Evolutionary conservation across 495 filamentous ascomycete species (phyloP).

Genomic region (Trichoderma gamsii): DNA sequence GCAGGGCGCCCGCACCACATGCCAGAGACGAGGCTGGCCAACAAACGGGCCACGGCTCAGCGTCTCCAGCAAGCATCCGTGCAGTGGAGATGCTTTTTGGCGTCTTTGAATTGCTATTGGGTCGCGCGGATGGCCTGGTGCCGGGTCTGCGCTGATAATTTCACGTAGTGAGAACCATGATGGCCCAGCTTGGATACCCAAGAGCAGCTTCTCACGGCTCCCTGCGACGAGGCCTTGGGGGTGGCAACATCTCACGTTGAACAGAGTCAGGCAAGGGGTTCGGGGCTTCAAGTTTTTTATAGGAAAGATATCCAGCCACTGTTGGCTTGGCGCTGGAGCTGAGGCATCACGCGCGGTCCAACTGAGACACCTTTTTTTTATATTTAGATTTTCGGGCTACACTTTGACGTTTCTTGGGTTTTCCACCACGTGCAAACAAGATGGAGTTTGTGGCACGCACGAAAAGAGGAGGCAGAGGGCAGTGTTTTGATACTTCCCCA

Average conservation of each 20-base stretch:
- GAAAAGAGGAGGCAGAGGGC: neutral
- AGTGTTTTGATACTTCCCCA: neutral
- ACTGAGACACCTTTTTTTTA: neutral
- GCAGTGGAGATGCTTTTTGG: neutral
- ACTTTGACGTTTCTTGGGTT: neutral
- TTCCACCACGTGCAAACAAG: neutral
- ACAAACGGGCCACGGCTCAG: neutral
- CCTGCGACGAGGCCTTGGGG: too few relatives aligned
- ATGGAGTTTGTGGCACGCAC: neutral
- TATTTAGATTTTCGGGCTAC: neutral
- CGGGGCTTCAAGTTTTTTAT: too few relatives aligned
- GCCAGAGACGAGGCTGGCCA: conserved; percentile 1
- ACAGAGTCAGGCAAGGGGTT: too few relatives aligned
- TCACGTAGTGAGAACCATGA: conserved; percentile 4
- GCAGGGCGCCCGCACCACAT: neutral
- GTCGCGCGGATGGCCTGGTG: neutral
- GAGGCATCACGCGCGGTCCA: neutral
- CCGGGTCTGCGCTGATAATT: neutral
- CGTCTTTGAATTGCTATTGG: neutral
- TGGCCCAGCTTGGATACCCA: neutral
- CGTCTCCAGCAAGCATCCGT: neutral
- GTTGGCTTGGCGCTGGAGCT: too few relatives aligned
- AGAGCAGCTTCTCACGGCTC: neutral
- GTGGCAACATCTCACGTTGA: too few relatives aligned
- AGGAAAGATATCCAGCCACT: too few relatives aligned